Conservation (phyloP, 2,329 filamentous ascomycete genomes). For the Mycocentrospora acerina region DNA sequence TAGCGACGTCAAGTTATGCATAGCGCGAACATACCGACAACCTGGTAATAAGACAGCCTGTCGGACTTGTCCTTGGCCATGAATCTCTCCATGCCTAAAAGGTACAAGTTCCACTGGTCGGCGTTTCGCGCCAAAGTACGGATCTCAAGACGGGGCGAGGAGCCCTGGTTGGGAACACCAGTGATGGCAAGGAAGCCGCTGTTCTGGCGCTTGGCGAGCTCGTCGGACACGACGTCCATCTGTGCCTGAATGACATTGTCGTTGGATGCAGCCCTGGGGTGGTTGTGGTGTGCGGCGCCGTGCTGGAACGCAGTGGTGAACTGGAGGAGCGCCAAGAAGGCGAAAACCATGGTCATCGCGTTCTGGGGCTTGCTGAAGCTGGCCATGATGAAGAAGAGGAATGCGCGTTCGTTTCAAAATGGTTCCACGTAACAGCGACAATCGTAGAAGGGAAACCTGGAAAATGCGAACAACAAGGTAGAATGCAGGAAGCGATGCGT, state of each 20-base stretch:
- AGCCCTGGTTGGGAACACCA: constrained; percentile 30
- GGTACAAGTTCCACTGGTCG: constrained; percentile 74
- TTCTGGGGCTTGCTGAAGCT: constrained; percentile 38
- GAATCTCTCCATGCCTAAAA: constrained; percentile 73
- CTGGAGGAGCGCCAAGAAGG: constrained; percentile 36
- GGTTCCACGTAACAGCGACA: constrained; percentile 7
- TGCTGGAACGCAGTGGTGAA: constrained; percentile 33
- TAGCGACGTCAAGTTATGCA: not conserved
- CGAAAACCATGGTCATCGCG: constrained; percentile 37
- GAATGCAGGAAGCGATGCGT: constrained; percentile 13
- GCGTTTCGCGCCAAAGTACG: constrained; percentile 61
- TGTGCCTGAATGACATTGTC: constrained; percentile 25
- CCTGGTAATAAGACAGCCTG: constrained; percentile 73
- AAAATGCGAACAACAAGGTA: constrained; percentile 9
- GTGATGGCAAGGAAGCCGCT: constrained; percentile 25
- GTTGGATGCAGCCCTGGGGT: constrained; percentile 11
- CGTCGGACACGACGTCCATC: constrained; percentile 23
- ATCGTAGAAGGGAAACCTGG: constrained; percentile 12
- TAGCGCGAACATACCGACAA: constrained; percentile 61
- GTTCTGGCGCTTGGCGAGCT: constrained; percentile 27
- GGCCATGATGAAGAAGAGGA: constrained; percentile 26
- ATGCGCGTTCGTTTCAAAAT: constrained; percentile 10
- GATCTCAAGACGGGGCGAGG: constrained; percentile 63
- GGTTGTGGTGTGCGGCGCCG: constrained; percentile 22
- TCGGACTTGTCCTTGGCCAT: constrained; percentile 66